phyloP scores from a whole-genome alignment of 768 basidiomycete genomes.

The Tricholoma furcatifolium region DNA sequence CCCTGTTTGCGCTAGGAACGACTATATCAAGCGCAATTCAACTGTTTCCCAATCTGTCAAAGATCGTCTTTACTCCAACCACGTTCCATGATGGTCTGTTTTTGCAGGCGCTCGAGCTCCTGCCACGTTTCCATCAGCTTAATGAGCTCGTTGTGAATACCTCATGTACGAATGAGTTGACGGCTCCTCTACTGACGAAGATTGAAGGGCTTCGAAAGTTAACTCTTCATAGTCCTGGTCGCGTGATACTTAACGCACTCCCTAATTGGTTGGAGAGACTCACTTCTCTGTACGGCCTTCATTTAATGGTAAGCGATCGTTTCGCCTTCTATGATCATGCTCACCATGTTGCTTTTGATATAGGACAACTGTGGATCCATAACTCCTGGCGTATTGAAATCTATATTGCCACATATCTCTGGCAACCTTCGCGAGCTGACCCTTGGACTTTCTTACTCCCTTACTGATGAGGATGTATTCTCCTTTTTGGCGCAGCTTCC shows the following conservation, averaged over 20 bases:
- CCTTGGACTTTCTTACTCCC: conserved; percentile 58
- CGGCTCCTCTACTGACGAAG: conserved; percentile 27
- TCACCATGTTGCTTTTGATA: background rate
- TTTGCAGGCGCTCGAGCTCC: conserved; percentile 21
- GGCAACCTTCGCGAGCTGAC: conserved; percentile 35
- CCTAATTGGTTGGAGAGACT: conserved; percentile 44
- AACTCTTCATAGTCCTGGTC: conserved; percentile 34
- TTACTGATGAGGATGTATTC: conserved; percentile 53
- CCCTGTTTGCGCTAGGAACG: conserved; percentile 27
- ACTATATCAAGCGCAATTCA: conserved; percentile 27
- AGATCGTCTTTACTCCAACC: conserved; percentile 31
- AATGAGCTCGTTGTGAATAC: conserved; percentile 32
- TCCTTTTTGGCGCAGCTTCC: conserved; percentile 41
- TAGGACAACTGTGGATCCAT: conserved; percentile 64
- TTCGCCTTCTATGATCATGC: background rate
- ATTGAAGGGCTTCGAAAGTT: conserved; percentile 29
- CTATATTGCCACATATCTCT: conserved; percentile 38
- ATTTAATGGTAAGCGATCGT: conserved; percentile 37
- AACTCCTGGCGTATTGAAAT: conserved; percentile 56
- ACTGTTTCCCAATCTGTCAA: conserved; percentile 31
- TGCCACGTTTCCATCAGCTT: conserved; percentile 21
- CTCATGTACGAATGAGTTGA: conserved; percentile 32
- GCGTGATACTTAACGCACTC: conserved; percentile 40
- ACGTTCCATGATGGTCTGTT: conserved; percentile 35
- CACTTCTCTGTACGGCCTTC: conserved; percentile 34